Percentiles rank a stretch among this genome's conserved stretches.
These are phyloP conservation scores for Trypanosoma brucei DNA, from an alignment of 208 protist species.

Conservation along the genomic window DNA sequence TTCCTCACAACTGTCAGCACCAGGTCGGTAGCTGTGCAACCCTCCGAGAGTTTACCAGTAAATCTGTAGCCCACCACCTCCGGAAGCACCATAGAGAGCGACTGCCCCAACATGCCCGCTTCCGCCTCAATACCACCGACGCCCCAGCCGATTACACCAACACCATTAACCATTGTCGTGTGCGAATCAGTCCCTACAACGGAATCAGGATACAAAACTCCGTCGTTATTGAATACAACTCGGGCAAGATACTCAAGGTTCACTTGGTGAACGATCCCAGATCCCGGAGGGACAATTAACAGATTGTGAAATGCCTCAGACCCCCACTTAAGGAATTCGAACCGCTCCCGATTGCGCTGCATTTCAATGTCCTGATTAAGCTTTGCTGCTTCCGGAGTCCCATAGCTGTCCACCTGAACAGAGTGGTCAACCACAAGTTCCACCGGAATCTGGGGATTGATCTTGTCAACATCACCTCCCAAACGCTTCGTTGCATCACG, in stretches of 20 bases:
- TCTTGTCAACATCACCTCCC: constrained; percentile 87
- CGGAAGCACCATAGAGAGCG: constrained; percentile 93
- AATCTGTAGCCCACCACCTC: constrained; percentile 95
- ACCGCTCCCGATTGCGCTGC: constrained; percentile 94
- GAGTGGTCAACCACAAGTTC: constrained; percentile 97
- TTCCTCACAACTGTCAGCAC: constrained; percentile 93
- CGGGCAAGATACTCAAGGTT: constrained; percentile 96
- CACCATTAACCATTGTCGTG: constrained; percentile 96
- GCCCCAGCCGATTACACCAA: constrained; percentile 94
- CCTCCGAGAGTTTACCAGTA: constrained; percentile 85
- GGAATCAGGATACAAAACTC: constrained; percentile 95
- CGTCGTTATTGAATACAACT: constrained; percentile 90
- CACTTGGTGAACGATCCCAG: constrained; percentile 97
- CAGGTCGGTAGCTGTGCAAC: constrained; percentile 95
- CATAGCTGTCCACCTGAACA: constrained; percentile 90
- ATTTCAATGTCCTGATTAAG: constrained; percentile 94
- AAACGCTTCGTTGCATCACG: constrained; percentile 90
- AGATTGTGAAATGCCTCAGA: constrained; percentile 93
- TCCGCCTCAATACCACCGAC: constrained; percentile 97
- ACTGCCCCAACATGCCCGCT: constrained; percentile 95
- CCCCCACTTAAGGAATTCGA: constrained; percentile 97
- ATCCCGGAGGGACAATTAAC: constrained; percentile 94
- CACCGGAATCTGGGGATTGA: constrained; percentile 95
- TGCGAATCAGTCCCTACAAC: constrained; percentile 96
- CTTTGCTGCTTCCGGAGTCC: constrained; percentile 67